phyloP scores from a whole-genome alignment of 2,329 filamentous ascomycete species.

The Thelonectria rubi region DNA sequence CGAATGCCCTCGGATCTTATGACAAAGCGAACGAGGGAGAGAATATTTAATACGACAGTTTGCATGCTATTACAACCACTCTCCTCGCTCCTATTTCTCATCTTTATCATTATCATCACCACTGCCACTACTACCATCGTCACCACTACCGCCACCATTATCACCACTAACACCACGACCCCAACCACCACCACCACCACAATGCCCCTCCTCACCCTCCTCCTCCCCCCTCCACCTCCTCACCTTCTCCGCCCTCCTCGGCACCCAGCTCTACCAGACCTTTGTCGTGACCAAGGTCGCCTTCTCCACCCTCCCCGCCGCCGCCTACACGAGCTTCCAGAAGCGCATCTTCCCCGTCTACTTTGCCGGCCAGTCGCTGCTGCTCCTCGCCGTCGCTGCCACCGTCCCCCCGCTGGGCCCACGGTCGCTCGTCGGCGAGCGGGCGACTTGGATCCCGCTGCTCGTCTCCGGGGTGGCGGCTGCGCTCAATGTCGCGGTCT shows the following conservation, averaged over 20 bases:
- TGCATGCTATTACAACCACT: background rate
- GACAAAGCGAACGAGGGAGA: background rate
- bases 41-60: constrained; percentile 22
- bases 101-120: background rate
- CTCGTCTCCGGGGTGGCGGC: constrained; percentile 44
- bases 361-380: constrained; percentile 48
- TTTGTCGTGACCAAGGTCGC: constrained; percentile 51
- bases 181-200: background rate
- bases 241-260: constrained; percentile 51
- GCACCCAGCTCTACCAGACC: constrained; percentile 52
- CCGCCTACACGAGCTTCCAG: constrained; percentile 51
- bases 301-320: constrained; percentile 45
- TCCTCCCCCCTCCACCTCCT: constrained; percentile 50
- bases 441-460: constrained; percentile 48
- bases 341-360: constrained; percentile 54
- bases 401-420: constrained; percentile 48
- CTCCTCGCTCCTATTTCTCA: constrained; percentile 1
- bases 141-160: no score
- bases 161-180: no score
- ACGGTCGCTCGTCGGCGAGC: constrained; percentile 41
- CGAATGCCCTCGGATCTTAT: constrained; percentile 39
- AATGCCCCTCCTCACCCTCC: constrained; percentile 29
- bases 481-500: constrained; percentile 47
- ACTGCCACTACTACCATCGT: no score
- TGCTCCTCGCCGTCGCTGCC: constrained; percentile 46